phyloP scores from a whole-genome alignment of 2,329 filamentous ascomycete genomes.

The Phyllachora maydis region DNA sequence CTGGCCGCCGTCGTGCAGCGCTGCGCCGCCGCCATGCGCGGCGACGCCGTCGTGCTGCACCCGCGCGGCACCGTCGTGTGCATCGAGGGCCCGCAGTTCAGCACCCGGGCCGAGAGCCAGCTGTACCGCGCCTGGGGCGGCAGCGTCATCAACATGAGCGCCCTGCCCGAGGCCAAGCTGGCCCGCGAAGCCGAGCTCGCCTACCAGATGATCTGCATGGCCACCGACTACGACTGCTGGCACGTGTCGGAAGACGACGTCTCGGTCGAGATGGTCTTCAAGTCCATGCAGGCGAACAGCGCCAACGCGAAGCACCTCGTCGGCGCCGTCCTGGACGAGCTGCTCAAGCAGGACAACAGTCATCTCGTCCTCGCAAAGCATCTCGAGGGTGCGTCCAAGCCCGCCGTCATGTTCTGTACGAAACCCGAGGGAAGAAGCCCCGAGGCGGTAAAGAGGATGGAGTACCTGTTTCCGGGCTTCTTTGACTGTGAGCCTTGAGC shows the following conservation, averaged over 20 bases:
- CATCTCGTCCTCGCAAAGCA: slow-evolving; percentile 67
- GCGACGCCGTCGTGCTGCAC: slow-evolving; percentile 71
- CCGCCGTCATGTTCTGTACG: slow-evolving; percentile 65
- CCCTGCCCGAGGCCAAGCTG: slow-evolving; percentile 85
- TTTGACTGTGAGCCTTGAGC: too few relatives aligned
- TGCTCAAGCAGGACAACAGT: slow-evolving; percentile 56
- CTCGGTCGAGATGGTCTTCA: slow-evolving; percentile 92
- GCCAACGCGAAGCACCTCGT: slow-evolving; percentile 74
- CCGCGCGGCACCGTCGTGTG: slow-evolving; percentile 71
- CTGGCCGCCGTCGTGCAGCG: slow-evolving; percentile 57
- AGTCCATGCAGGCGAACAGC: slow-evolving; percentile 84
- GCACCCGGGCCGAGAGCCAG: slow-evolving; percentile 83
- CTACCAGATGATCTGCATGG: slow-evolving; percentile 99
- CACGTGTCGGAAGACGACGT: slow-evolving; percentile 64
- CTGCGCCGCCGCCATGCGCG: slow-evolving; percentile 57
- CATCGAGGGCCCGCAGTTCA: slow-evolving; percentile 99
- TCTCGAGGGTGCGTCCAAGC: slow-evolving; percentile 54
- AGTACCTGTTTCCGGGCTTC: slow-evolving; percentile 77
- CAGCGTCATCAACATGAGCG: slow-evolving; percentile 95
- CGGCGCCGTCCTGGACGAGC: slow-evolving; percentile 67
- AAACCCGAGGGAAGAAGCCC: slow-evolving; percentile 51
- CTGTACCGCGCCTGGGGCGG: slow-evolving; percentile 92
- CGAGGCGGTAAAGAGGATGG: slow-evolving; percentile 59
- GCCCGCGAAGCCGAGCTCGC: slow-evolving; percentile 89
- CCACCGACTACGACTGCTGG: slow-evolving; percentile 99